Base-by-base conservation (phyloP, 2,329 filamentous ascomycete genomes). In the Colletotrichum plurivorum region DNA sequence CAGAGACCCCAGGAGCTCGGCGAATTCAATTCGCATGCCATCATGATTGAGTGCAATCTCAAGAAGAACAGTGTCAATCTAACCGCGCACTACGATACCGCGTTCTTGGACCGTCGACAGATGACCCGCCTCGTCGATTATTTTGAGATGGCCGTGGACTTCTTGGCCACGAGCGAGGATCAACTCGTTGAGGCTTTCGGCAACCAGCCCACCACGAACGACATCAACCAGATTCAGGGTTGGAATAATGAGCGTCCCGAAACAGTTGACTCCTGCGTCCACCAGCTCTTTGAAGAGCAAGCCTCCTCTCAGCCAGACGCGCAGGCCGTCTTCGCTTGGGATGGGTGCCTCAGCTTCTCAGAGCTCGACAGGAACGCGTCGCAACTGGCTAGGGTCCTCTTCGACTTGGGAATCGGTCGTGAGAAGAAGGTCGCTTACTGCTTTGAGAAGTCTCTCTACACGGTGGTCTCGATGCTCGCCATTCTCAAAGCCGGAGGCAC, bases 401-500 rank as follows among this genome's bases (percentile, higher is more conserved):
- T 43, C 15, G 63, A 68, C 5, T 36, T 71, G 6, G 72, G 73
- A n/a, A 71, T 76, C 18, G 73, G 69, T 9, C 66, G 60, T 31
- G 72, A 72, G 16, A 66, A 60, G 6, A 69, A 74, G n/a, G 72
- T 79, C 0, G 72, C 73, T 1, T 59, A 79, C 3, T 77, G 72
- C 51, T 75, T 76, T 31, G 73, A 77, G 13, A 79, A 78, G 67
- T 77, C 75, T 3, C 65, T 61, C 8, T 75, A 71, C 71, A 70
- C 74, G 18, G 48, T 75, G 4, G 72, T 79, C 6, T 74, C 73
- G 2, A 76, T 79, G 56, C 49, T 80, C 1, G 78, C 72, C 6
- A 64, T 78, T 3, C 73, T 79, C 57, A 79, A 78, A 61, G 69
- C 78, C 2, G 79, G 79, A 4, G 78, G 74, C 12, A 75, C 75